Evolutionary conservation across 768 basidiomycete species (phyloP), one percentile per base, ranked within the genome.

Genomic region (Roridomyces roridus): DNA sequence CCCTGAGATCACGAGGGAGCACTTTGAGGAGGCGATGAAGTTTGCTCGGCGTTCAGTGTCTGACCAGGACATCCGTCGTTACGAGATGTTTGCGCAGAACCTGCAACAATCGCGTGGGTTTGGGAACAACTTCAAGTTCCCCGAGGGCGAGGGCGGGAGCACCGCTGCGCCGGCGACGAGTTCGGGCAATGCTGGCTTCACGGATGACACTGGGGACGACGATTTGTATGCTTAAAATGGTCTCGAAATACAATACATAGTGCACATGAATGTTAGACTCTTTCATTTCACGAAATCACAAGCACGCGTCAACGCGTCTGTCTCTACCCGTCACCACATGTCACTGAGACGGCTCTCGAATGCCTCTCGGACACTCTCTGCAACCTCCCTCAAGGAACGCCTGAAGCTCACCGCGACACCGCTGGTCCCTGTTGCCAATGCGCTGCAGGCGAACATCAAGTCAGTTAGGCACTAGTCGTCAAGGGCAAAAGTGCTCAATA

Each of bases 21-120:
- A 98, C 82, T 98, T 98, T 65, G 96, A 98, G 77, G 96, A 98
- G 76, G 96, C 97, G 2, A 98, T 98, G 96, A 89, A 90, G 75
- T 98, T 85, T 67, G 96, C 97, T 59, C 90, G 97, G 72, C 90
- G 97, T 48, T 98, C 95, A 12, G 96, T 98, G 51, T 95, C 94
- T 12, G 96, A 98, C 69, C 87, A 91, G 62, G 96, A 98, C 69
- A 96, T 98, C 75, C 85, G 96, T 67, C 88, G 96, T 49, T 99
- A 98, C 74, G 96, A 98, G 84, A 95, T 97, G 89, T 98, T 98
- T 74, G 78, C 96, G 31, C 95, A 92, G 89, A 94, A 93, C 73
- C 77, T 94, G 58, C 92, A 93, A 75, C 94, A 94, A 73, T 92
- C 91, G 58, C 88, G 94, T 69, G 89, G 89, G 41, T 95, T 97